Evolutionary conservation across 2,329 filamentous ascomycete species (phyloP).

Genomic region (Arthrobotrys conoides): DNA sequence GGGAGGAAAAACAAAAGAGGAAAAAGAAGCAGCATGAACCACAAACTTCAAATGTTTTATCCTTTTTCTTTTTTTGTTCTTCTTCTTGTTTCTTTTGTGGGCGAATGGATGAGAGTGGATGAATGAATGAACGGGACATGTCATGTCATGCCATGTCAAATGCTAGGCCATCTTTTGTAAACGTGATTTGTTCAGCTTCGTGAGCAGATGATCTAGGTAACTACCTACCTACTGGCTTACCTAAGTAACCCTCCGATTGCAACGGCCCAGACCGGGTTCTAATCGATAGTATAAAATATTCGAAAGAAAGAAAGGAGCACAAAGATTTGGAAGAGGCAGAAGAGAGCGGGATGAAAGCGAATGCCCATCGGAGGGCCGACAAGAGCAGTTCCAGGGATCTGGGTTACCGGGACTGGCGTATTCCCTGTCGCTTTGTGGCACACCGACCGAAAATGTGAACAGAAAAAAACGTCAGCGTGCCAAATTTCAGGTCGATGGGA

Average conservation of each 20-base stretch:
- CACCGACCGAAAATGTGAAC: conserved; percentile 39
- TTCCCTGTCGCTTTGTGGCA: conserved; percentile 50
- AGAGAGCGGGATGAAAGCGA: conserved; percentile 25
- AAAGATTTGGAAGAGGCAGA: neutral
- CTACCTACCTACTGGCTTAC: too few relatives aligned
- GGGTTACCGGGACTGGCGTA: conserved; percentile 54
- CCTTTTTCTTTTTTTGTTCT: too few relatives aligned
- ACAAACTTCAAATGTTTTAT: conserved; percentile 26
- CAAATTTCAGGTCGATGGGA: conserved; percentile 46
- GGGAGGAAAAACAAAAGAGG: too few relatives aligned
- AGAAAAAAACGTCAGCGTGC: conserved; percentile 48
- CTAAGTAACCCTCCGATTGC: neutral
- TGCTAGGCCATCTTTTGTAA: conserved; percentile 15
- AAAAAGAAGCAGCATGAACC: conserved; percentile 37
- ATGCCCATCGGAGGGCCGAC: conserved; percentile 49
- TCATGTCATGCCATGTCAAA: neutral
- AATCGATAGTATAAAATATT: too few relatives aligned
- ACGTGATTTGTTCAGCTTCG: conserved; percentile 27
- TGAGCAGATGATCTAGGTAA: conserved; percentile 4
- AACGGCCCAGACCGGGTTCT: neutral
- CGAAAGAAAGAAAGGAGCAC: conserved; percentile 6
- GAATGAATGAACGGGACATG: too few relatives aligned
- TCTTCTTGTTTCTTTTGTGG: too few relatives aligned
- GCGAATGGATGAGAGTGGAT: too few relatives aligned
- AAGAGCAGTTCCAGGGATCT: conserved; percentile 57